Evolutionary conservation across 1,139 yeast species (phyloP), one percentile per base, ranked within the genome.

Genomic region (Nakaseomyces uthaithaninus): DNA sequence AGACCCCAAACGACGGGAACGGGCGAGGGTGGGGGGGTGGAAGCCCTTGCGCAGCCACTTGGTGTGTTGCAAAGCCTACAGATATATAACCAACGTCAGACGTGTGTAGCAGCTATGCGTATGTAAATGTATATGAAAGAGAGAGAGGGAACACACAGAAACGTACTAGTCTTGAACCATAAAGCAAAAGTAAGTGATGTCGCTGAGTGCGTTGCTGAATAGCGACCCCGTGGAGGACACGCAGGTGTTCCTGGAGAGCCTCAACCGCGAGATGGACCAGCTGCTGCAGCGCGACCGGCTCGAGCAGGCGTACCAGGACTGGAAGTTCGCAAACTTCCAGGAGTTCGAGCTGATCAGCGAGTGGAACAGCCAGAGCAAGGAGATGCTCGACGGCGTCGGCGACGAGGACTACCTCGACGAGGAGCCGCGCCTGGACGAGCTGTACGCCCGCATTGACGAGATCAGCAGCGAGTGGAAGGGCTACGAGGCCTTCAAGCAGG

Each of bases 261-360:
- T 57, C 42, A 54, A 57, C 42, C 42, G 45, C 17, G 42, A 48
- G 30, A 54, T 57, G 40, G 39, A 46, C 11, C 33, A 39, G 15
- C 27, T 56, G n/a, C 45, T 46, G 18, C 42, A 46, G 24, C 45
- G 58, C 37, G 63, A 59, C 42, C 33, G 37, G 17, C 30, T 50
- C 19, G 62, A 59, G 42, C 46, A 45, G 33, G 43, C 48, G 23
- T 55, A 52, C 33, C 63, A 59, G 45, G 57, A 59, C 43, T 59
- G 63, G 63, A 57, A 58, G 42, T 58, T 55, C 30, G 40, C 57
- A 19, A 58, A 53, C 41, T 54, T 50, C 33, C 63, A 59, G 38
- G 62, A 59, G 44, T 57, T 58, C 39, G 63, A 59, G 45, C 38
- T 59, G 39, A 53, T 59, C n/a, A 48, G 51, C 25, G 62, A 58